Percentiles rank a stretch among this genome's conserved stretches.
These are phyloP conservation scores for Fusarium udum DNA, from an alignment of 2,329 filamentous ascomycete genomes.

Conservation along the genomic window DNA sequence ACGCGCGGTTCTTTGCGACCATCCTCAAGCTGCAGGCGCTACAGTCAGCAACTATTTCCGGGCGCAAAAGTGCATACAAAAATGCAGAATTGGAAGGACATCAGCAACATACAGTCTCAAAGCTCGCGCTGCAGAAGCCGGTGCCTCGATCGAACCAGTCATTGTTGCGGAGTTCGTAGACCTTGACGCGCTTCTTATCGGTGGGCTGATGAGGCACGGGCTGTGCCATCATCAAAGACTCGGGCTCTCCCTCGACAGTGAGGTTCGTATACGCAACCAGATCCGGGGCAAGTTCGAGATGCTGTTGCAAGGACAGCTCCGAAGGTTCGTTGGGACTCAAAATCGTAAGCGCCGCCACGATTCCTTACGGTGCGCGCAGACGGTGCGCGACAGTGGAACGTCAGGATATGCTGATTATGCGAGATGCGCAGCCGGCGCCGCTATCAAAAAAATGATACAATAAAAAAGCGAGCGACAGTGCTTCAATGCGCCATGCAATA, in stretches of 20 bases:
- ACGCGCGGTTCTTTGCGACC: constrained; percentile 85
- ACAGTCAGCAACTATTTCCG: constrained; percentile 41
- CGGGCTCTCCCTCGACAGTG: constrained; percentile 63
- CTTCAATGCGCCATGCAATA: constrained; percentile 49
- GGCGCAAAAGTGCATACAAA: constrained; percentile 15
- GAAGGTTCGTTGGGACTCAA: constrained; percentile 61
- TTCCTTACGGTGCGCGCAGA: constrained; percentile 50
- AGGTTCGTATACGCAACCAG: constrained; percentile 61
- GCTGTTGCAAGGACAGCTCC: constrained; percentile 68
- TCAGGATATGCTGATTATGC: constrained; percentile 18
- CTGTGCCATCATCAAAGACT: constrained; percentile 77
- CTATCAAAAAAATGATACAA: constrained; percentile 29
- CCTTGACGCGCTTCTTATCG: constrained; percentile 87
- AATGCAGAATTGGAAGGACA: constrained; percentile 11
- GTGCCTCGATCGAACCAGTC: constrained; percentile 99
- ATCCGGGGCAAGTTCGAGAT: constrained; percentile 65
- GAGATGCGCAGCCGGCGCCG: constrained; percentile 27
- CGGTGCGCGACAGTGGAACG: constrained; percentile 38
- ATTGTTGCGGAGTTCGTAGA: constrained; percentile 97
- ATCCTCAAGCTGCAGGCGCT: constrained; percentile 59
- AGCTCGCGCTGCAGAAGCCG: constrained; percentile 87
- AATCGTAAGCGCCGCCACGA: constrained; percentile 67
- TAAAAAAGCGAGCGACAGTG: constrained; percentile 31
- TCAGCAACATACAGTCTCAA: constrained; percentile 71
- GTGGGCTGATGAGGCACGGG: constrained; percentile 73